phyloP scores from a whole-genome alignment of 306 rosid species.

The Trichosanthes truncata region DNA sequence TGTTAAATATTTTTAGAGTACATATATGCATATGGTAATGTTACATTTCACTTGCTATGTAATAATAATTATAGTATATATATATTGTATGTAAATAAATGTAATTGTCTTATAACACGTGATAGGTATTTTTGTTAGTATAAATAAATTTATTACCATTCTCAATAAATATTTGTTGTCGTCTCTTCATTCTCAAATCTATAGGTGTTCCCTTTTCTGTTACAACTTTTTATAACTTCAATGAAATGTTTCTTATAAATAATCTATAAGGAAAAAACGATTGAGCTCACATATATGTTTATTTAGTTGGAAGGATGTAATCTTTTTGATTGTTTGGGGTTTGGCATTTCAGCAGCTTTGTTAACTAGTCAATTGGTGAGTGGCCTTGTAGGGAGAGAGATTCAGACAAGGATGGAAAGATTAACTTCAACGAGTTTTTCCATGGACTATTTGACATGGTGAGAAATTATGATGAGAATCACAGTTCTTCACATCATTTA shows the following conservation, averaged over 20 bases:
- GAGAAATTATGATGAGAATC: constrained; percentile 75
- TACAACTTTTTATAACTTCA: background rate
- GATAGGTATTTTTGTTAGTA: background rate
- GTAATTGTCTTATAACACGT: background rate
- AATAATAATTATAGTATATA: background rate
- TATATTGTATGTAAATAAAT: background rate
- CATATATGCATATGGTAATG: background rate
- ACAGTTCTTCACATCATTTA: constrained; percentile 44
- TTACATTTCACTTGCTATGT: background rate
- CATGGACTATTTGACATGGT: constrained; percentile 98
- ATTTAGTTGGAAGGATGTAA: background rate
- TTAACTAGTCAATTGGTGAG: constrained; percentile 17
- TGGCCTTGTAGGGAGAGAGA: constrained; percentile 69
- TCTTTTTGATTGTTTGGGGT: background rate
- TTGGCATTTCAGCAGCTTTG: background rate
- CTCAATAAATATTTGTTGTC: background rate
- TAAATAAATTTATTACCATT: background rate
- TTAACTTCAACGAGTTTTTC: constrained; percentile 88
- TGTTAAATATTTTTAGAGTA: background rate
- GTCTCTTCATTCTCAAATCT: background rate
- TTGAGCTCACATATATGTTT: background rate
- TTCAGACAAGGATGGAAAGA: constrained; percentile 75
- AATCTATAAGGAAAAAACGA: background rate
- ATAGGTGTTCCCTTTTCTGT: background rate
- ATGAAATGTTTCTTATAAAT: background rate